phyloP scores from a whole-genome alignment of 2,329 filamentous ascomycete species.

The Arthrinium phaeospermum region DNA sequence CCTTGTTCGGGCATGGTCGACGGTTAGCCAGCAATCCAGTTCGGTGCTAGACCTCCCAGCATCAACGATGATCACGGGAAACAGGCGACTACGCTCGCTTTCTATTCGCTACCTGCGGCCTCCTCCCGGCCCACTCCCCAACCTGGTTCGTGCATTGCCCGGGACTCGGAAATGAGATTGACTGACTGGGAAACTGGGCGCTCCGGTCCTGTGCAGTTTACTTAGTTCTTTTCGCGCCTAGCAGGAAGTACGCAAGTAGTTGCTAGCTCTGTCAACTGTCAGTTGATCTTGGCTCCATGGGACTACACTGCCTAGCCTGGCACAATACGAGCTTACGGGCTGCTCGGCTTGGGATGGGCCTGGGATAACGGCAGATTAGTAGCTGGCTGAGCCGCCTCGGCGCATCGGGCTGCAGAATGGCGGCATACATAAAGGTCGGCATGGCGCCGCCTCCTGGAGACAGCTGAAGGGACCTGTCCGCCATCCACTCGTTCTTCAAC shows the following conservation, averaged over 20 bases:
- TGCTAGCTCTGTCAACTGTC: neutral
- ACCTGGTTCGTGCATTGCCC: conserved; percentile 7
- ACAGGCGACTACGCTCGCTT: conserved; percentile 9
- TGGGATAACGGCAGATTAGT: neutral
- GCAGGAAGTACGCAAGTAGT: neutral
- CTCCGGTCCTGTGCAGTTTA: neutral
- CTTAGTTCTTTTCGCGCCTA: neutral
- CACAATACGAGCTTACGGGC: conserved; percentile 9
- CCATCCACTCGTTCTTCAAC: neutral
- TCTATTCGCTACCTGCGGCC: conserved; percentile 1
- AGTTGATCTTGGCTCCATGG: neutral
- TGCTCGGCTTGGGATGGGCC: neutral
- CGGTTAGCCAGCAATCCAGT: neutral
- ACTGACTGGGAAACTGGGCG: neutral
- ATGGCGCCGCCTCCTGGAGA: neutral
- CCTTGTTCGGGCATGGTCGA: neutral
- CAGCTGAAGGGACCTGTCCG: neutral
- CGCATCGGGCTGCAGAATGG: neutral
- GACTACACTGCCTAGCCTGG: neutral
- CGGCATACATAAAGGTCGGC: conserved; percentile 13
- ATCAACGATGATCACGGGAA: neutral
- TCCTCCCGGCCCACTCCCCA: neutral
- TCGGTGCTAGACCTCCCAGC: neutral
- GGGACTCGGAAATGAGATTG: conserved; percentile 13
- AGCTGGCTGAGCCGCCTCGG: conserved; percentile 2